These are phyloP conservation scores for Ustilago vetiveriae DNA, from an alignment of 1,284 basidiomycete genomes.

Conservation along the genomic window DNA sequence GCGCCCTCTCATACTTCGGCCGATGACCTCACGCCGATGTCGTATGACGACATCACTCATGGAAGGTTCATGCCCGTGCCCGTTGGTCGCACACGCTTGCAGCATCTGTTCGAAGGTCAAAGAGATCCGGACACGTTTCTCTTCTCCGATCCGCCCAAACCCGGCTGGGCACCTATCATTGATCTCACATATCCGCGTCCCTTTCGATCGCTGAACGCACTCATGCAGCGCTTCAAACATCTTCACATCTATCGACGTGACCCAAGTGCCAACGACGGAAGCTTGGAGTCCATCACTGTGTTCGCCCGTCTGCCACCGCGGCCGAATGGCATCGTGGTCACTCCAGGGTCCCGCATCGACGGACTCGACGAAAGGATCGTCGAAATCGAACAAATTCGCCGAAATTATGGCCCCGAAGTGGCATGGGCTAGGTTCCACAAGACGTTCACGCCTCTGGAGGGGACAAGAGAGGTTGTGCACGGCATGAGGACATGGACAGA, in stretches of 20 bases:
- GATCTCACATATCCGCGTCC: conserved; percentile 17
- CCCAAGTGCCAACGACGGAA: background rate
- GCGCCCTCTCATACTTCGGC: background rate
- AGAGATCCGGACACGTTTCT: conserved; percentile 3
- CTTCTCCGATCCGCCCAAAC: conserved; percentile 5
- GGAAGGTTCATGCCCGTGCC: background rate
- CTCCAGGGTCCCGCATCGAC: background rate
- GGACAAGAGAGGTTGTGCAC: background rate
- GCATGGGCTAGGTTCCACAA: conserved; percentile 22
- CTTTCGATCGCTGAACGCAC: conserved; percentile 13
- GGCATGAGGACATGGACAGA: conserved; percentile 11
- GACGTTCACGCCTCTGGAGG: conserved; percentile 3
- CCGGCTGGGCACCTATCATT: conserved; percentile 12
- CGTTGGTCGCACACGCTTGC: background rate
- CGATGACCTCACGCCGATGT: background rate
- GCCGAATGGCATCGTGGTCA: background rate
- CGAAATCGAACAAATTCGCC: conserved; percentile 11
- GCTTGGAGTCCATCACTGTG: background rate
- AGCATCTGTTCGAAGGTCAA: conserved; percentile 1
- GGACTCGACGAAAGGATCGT: conserved; percentile 11
- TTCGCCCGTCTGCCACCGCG: background rate
- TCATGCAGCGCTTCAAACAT: conserved; percentile 14
- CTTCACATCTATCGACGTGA: conserved; percentile 13
- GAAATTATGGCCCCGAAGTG: conserved; percentile 2
- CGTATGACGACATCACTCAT: conserved; percentile 10